Percentiles rank a stretch among this genome's conserved stretches.
These are phyloP conservation scores for Rhazya stricta DNA, from an alignment of 257 asterid species.

Conservation along the genomic window DNA sequence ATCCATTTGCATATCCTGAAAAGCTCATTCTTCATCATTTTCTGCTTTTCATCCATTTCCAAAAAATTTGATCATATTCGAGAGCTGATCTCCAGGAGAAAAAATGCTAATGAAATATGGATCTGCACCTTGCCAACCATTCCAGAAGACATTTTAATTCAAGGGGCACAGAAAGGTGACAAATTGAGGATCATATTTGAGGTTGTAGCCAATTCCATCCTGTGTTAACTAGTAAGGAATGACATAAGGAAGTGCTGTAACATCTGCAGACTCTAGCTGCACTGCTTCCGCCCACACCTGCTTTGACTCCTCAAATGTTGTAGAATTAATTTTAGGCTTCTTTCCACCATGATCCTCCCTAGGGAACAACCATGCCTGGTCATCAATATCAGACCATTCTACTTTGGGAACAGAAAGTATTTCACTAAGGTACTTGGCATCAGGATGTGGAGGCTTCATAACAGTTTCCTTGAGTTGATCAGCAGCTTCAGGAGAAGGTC, in stretches of 20 bases:
- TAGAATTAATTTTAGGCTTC: conserved; percentile 25
- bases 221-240: conserved; percentile 40
- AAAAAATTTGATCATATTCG: neutral
- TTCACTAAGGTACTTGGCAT: conserved; percentile 35
- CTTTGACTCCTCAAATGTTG: conserved; percentile 23
- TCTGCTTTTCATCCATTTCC: conserved; percentile 10
- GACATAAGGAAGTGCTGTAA: conserved; percentile 51
- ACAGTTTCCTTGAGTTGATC: conserved; percentile 23
- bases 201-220: conserved; percentile 5
- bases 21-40: conserved; percentile 8
- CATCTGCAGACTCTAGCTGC: conserved; percentile 32
- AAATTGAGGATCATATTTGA: neutral
- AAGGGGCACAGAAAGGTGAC: neutral
- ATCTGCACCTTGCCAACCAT: neutral
- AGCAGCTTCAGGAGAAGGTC: conserved; percentile 15
- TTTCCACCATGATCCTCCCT: conserved; percentile 21
- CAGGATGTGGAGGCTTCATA: conserved; percentile 48
- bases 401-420: conserved; percentile 43
- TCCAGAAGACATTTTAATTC: neutral
- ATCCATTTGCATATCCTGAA: neutral
- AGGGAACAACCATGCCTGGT: conserved; percentile 46
- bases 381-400: conserved; percentile 39
- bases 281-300: conserved; percentile 56
- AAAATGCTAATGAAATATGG: neutral
- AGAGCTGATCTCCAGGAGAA: neutral